These are phyloP conservation scores for Pseudogymnoascus sp. DNA, from an alignment of 2,329 filamentous ascomycete genomes.

Conservation along the genomic window DNA sequence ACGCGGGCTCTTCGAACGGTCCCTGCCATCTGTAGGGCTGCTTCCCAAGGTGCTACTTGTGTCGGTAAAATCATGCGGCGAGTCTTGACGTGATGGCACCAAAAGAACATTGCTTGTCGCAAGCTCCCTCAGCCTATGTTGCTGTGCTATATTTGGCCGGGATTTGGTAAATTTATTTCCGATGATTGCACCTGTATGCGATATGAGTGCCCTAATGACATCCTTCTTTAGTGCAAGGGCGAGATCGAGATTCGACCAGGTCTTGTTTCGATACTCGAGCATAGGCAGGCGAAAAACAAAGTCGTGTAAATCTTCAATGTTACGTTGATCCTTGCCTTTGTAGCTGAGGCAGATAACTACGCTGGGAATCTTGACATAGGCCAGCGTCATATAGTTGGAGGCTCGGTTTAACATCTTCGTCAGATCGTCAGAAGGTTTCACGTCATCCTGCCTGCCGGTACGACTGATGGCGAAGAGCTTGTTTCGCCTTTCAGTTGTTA, in stretches of 20 bases:
- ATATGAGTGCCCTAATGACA: conserved; percentile 86
- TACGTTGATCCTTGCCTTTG: conserved; percentile 91
- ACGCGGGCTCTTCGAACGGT: conserved; percentile 23
- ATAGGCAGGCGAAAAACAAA: conserved; percentile 94
- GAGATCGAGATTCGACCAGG: conserved; percentile 95
- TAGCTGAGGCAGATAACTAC: conserved; percentile 94
- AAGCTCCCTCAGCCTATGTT: conserved; percentile 70
- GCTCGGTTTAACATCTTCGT: conserved; percentile 94
- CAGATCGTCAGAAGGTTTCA: conserved; percentile 73
- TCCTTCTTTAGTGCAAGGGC: conserved; percentile 90
- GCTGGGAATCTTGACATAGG: conserved; percentile 88
- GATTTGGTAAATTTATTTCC: conserved; percentile 94
- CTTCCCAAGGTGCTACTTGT: conserved; percentile 20
- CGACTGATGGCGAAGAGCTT: conserved; percentile 47
- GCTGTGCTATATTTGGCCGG: conserved; percentile 70
- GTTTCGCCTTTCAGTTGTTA: conserved; percentile 25
- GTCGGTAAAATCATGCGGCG: conserved; percentile 26
- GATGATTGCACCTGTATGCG: conserved; percentile 90
- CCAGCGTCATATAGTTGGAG: conserved; percentile 94
- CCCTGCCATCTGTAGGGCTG: conserved; percentile 19
- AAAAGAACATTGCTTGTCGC: conserved; percentile 51
- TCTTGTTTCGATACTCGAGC: conserved; percentile 96
- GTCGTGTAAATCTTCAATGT: conserved; percentile 92
- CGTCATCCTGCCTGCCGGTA: conserved; percentile 44
- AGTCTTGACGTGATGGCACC: conserved; percentile 23